Conservation (phyloP, 805 yeast genomes). For the Spathaspora hagerdaliae region DNA sequence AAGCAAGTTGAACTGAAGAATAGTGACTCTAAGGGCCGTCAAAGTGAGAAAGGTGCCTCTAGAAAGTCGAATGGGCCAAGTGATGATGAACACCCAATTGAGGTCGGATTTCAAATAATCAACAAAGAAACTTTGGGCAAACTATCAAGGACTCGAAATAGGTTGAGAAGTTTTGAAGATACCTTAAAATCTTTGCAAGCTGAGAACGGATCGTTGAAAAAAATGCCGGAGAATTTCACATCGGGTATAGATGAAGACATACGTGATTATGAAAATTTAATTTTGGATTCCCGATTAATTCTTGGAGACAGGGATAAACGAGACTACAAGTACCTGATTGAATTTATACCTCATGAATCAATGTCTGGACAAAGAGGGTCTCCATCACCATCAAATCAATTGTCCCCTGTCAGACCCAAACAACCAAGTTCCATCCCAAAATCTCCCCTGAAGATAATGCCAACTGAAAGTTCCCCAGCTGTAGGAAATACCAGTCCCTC, state of each 20-base stretch:
- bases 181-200: slow-evolving; percentile 8
- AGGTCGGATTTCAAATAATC: not conserved
- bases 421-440: no score
- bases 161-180: slow-evolving; percentile 19
- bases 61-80: not conserved
- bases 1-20: not conserved
- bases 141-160: slow-evolving; percentile 15
- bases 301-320: not conserved
- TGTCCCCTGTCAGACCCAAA: no score
- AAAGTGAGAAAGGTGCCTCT: not conserved
- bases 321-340: not conserved
- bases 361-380: not conserved
- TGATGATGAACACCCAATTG: not conserved
- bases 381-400: no score
- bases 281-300: slow-evolving; percentile 2
- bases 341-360: not conserved
- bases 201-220: not conserved
- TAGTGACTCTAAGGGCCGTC: no score
- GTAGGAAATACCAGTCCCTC: no score
- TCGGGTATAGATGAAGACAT: slow-evolving; percentile 2
- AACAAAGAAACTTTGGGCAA: slow-evolving; percentile 9
- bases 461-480: no score
- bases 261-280: not conserved
- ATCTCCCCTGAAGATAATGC: no score
- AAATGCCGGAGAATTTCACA: not conserved